A percentile compares a stretch with the other conserved stretches of the same genome.
phyloP scores from a whole-genome alignment of 495 filamentous ascomycete species.

The Lepidopterella palustris region DNA sequence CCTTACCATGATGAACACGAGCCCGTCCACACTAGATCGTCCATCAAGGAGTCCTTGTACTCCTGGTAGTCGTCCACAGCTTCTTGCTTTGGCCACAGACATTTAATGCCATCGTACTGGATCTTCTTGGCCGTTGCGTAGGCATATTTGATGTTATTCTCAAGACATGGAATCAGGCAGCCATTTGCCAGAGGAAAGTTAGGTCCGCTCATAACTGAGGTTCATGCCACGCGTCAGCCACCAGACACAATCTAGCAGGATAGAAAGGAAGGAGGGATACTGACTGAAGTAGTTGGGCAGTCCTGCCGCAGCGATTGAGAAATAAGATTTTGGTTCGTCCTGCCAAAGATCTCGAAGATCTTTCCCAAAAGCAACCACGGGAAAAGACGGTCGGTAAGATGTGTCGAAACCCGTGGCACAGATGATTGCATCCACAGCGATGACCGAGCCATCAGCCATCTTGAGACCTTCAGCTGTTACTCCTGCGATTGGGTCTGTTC shows the following conservation, averaged over 20 bases:
- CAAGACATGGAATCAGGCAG: constrained; percentile 37
- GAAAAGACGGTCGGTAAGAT: constrained; percentile 36
- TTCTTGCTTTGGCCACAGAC: constrained; percentile 27
- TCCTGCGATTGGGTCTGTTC: constrained; percentile 29
- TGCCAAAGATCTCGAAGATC: constrained; percentile 34
- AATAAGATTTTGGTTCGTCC: constrained; percentile 27
- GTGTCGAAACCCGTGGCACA: constrained; percentile 40
- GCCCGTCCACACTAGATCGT: constrained; percentile 36
- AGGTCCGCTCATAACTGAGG: too few relatives aligned
- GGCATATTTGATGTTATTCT: constrained; percentile 36
- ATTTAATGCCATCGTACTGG: constrained; percentile 37
- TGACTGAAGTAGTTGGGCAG: constrained; percentile 36
- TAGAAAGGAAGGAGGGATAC: too few relatives aligned
- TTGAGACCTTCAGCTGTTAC: constrained; percentile 31
- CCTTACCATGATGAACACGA: constrained; percentile 32
- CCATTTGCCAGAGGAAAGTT: constrained; percentile 35
- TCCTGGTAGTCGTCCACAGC: constrained; percentile 30
- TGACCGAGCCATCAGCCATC: constrained; percentile 30
- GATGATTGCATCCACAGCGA: constrained; percentile 36
- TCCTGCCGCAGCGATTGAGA: constrained; percentile 27
- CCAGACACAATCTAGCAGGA: too few relatives aligned
- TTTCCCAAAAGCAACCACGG: constrained; percentile 27
- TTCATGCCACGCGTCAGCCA: too few relatives aligned
- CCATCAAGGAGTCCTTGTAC: constrained; percentile 36
- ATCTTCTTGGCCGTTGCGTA: constrained; percentile 30